Conservation (phyloP, 2,329 filamentous ascomycete genomes). For the Exophiala sideris region DNA sequence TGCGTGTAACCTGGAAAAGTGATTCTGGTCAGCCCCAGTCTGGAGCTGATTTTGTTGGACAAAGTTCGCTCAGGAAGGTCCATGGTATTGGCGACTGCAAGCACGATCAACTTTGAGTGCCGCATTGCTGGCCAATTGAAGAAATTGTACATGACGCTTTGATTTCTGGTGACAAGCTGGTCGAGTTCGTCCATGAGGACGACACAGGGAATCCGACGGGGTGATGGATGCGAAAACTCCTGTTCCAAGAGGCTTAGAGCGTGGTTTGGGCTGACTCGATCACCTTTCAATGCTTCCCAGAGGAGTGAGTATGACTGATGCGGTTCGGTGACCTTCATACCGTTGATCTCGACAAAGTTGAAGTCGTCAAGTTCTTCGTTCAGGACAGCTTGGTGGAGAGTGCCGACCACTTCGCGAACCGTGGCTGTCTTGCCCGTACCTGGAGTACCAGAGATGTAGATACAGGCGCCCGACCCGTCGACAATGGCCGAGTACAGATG, state of each 20-base stretch:
- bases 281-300: slow-evolving; percentile 93
- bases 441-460: slow-evolving; percentile 98
- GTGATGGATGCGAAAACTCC: slow-evolving; percentile 89
- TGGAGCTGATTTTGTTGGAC: slow-evolving; percentile 96
- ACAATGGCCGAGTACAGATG: slow-evolving; percentile 92
- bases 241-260: slow-evolving; percentile 85
- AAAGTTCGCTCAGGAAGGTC: slow-evolving; percentile 92
- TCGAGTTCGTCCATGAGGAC: slow-evolving; percentile 98
- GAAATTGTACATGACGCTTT: slow-evolving; percentile 99
- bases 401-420: slow-evolving; percentile 87
- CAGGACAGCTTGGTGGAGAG: slow-evolving; percentile 80
- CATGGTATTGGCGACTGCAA: slow-evolving; percentile 99
- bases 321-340: slow-evolving; percentile 98
- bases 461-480: slow-evolving; percentile 89
- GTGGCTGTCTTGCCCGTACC: slow-evolving; percentile 98
- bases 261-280: slow-evolving; percentile 87
- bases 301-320: slow-evolving; percentile 93
- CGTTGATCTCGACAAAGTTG: slow-evolving; percentile 98
- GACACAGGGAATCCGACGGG: slow-evolving; percentile 85
- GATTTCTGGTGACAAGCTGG: slow-evolving; percentile 94
- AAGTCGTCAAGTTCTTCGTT: slow-evolving; percentile 96
- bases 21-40: slow-evolving; percentile 84
- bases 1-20: slow-evolving; percentile 97
- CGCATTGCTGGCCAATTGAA: slow-evolving; percentile 97
- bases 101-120: slow-evolving; percentile 88